Conservation (phyloP, 768 basidiomycete species). For the Vararia minispora region DNA sequence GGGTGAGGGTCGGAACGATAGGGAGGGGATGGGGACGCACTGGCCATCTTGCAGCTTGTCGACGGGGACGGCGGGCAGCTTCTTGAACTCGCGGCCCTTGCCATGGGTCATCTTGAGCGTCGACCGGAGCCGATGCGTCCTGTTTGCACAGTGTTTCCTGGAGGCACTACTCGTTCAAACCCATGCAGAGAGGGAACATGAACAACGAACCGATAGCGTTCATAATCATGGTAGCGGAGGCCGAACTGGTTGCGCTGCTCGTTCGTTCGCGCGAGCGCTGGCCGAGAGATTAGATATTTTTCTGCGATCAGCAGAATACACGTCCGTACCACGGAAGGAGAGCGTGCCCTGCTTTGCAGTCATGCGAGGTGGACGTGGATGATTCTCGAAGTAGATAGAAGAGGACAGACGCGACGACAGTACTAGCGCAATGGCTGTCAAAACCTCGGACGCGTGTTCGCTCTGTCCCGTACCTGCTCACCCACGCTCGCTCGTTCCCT, state of each 20-base stretch:
- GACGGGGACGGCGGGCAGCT: slow-evolving; percentile 50
- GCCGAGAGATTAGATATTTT: neutral
- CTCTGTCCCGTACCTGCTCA: too few relatives aligned
- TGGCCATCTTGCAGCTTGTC: slow-evolving; percentile 78
- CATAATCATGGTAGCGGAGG: slow-evolving; percentile 79
- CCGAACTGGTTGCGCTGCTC: slow-evolving; percentile 89
- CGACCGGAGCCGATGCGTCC: slow-evolving; percentile 80
- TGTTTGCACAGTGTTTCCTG: slow-evolving; percentile 88
- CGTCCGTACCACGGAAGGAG: slow-evolving; percentile 30
- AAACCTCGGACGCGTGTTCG: too few relatives aligned
- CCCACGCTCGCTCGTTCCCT: slow-evolving; percentile 3
- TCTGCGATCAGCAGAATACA: slow-evolving; percentile 3
- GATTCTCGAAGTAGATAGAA: slow-evolving; percentile 10
- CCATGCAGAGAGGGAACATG: neutral
- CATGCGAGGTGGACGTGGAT: slow-evolving; percentile 8
- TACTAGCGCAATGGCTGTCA: too few relatives aligned
- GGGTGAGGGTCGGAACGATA: slow-evolving; percentile 8
- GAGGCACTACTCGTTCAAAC: neutral
- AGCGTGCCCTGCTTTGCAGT: slow-evolving; percentile 15
- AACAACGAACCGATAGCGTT: slow-evolving; percentile 60
- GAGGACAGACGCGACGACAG: too few relatives aligned
- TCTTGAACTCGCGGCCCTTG: slow-evolving; percentile 86
- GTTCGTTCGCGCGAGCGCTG: slow-evolving; percentile 77
- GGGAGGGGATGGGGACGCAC: slow-evolving; percentile 32
- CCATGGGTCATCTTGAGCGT: slow-evolving; percentile 80